Conservation (phyloP, 345 rosid species). For the Eucalyptus brandiana region DNA sequence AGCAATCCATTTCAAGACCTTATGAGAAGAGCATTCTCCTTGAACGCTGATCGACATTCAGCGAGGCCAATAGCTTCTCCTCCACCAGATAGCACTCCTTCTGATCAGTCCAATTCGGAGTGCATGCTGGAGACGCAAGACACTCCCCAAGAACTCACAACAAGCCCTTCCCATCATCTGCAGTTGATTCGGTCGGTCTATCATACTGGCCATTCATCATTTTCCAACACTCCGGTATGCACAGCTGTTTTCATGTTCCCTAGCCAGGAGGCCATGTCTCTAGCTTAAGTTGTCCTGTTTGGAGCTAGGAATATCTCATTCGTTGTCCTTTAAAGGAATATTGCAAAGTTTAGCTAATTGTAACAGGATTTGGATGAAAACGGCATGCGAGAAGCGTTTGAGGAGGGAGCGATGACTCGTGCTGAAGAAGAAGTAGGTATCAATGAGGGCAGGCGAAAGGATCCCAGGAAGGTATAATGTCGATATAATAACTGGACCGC, state of each 20-base stretch:
- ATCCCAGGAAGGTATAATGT: neutral
- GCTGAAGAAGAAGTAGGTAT: neutral
- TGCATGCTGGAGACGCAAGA: neutral
- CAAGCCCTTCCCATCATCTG: neutral
- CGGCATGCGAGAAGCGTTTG: neutral
- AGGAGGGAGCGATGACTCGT: neutral
- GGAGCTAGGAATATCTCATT: neutral
- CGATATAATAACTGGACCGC: neutral
- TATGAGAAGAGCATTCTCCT: neutral
- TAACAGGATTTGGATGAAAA: neutral
- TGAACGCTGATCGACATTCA: neutral
- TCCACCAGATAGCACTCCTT: neutral
- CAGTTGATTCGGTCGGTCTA: neutral
- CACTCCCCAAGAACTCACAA: neutral
- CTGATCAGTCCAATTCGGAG: neutral
- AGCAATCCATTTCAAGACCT: neutral
- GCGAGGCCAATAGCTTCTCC: neutral
- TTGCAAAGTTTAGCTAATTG: neutral
- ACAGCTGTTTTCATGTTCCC: neutral
- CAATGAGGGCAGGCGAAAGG: neutral
- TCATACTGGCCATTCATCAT: neutral
- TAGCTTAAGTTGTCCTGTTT: neutral
- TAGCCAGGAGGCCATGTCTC: neutral
- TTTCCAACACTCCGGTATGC: neutral
- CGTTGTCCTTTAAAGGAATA: neutral